These are phyloP conservation scores for Papiliotrema terrestris DNA, from an alignment of 1,284 basidiomycete genomes.

Conservation along the genomic window DNA sequence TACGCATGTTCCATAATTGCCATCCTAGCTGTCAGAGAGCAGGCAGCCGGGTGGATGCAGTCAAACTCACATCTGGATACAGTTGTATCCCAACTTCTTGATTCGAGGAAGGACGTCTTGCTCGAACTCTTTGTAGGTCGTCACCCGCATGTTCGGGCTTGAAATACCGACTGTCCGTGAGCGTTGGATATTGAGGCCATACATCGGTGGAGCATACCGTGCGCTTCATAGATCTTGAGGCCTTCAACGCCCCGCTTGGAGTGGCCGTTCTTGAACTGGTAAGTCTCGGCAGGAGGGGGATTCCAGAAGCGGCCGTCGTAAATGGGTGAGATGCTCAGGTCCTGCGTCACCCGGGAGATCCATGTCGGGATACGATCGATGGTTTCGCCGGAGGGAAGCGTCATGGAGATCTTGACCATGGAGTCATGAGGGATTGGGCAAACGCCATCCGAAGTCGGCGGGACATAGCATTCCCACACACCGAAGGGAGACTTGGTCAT, in stretches of 20 bases:
- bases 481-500: slow-evolving; percentile 87
- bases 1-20: slow-evolving; percentile 98
- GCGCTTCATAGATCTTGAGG: slow-evolving; percentile 91
- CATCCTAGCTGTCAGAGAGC: slow-evolving; percentile 56
- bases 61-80: slow-evolving; percentile 70
- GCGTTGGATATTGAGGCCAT: neutral
- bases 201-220: slow-evolving; percentile 49
- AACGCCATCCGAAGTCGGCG: slow-evolving; percentile 64
- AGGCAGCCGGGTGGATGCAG: neutral
- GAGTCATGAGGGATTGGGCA: slow-evolving; percentile 90
- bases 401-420: slow-evolving; percentile 92
- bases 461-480: slow-evolving; percentile 83
- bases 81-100: slow-evolving; percentile 88
- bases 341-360: slow-evolving; percentile 94
- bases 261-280: slow-evolving; percentile 72
- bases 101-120: slow-evolving; percentile 79
- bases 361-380: slow-evolving; percentile 91
- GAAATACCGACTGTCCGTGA: slow-evolving; percentile 76
- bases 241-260: slow-evolving; percentile 50
- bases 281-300: slow-evolving; percentile 66
- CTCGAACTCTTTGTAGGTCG: slow-evolving; percentile 95
- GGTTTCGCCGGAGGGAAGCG: slow-evolving; percentile 66
- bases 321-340: slow-evolving; percentile 79
- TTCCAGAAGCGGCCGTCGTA: slow-evolving; percentile 99
- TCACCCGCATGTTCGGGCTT: slow-evolving; percentile 78